A percentile compares a stretch with the other conserved stretches of the same genome.
phyloP scores from a whole-genome alignment of 2,329 filamentous ascomycete species.

The Herpotrichia juniperi region DNA sequence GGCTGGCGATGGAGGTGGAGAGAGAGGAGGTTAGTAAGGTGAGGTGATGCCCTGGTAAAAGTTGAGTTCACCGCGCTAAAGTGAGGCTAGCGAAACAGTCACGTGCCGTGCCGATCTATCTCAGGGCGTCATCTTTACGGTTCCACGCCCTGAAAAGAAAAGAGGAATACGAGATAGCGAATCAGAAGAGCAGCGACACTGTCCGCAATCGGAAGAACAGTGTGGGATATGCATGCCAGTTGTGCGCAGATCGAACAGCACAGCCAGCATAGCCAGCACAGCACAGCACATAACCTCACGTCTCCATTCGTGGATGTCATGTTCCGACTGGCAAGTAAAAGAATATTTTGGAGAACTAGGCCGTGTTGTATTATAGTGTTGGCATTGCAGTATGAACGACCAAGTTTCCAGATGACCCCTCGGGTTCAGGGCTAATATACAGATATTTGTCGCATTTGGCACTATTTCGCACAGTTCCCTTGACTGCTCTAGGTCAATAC shows the following conservation, averaged over 20 bases:
- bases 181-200: background rate
- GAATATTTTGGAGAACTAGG: background rate
- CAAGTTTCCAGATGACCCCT: background rate
- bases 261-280: background rate
- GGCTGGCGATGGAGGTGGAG: background rate
- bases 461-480: background rate
- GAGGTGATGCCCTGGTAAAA: background rate
- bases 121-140: too few species aligned
- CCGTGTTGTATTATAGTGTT: background rate
- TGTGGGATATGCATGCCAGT: background rate
- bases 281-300: too few species aligned
- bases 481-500: constrained; percentile 57
- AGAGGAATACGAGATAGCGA: background rate
- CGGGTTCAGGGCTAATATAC: constrained; percentile 2
- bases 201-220: background rate
- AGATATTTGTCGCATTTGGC: background rate
- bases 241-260: background rate
- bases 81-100: too few species aligned
- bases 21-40: background rate
- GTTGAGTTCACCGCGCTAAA: background rate
- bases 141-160: background rate
- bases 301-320: background rate
- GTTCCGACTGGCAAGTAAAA: background rate
- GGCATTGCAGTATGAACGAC: background rate
- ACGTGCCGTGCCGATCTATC: too few species aligned